Conservation (phyloP, 768 basidiomycete genomes). For the Steccherinum ochraceum region DNA sequence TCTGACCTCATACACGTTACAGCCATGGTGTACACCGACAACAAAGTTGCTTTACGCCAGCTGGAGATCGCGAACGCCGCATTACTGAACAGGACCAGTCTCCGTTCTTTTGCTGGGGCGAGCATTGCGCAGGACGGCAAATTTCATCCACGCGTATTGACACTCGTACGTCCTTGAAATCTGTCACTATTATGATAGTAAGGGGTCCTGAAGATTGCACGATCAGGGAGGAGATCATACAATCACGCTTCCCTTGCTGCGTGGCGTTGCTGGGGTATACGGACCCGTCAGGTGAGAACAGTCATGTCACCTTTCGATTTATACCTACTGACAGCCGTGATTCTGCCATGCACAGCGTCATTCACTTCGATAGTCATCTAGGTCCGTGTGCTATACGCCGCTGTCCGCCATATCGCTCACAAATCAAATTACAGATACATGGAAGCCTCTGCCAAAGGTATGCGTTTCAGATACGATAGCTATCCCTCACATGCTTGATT, state of each 20-base stretch:
- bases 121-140: conserved; percentile 27
- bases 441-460: conserved; percentile 13
- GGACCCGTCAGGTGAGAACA: conserved; percentile 25
- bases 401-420: neutral
- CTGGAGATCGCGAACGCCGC: conserved; percentile 25
- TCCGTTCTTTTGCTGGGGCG: conserved; percentile 9
- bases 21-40: conserved; percentile 22
- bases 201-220: too few relatives aligned
- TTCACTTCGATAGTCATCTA: conserved; percentile 28
- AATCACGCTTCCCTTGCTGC: conserved; percentile 25
- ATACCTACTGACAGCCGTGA: too few relatives aligned
- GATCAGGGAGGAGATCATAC: conserved; percentile 25
- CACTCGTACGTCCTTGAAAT: conserved; percentile 15
- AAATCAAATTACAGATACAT: conserved; percentile 10
- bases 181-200: neutral
- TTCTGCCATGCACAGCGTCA: too few relatives aligned
- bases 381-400: conserved; percentile 11
- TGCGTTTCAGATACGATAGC: too few relatives aligned
- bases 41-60: conserved; percentile 26
- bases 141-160: conserved; percentile 28
- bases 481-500: too few relatives aligned
- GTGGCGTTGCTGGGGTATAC: conserved; percentile 23
- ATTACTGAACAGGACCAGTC: conserved; percentile 12
- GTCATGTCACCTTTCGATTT: too few relatives aligned
- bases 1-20: neutral